phyloP scores from a whole-genome alignment of 2,329 filamentous ascomycete genomes.

The Neurospora sp. region DNA sequence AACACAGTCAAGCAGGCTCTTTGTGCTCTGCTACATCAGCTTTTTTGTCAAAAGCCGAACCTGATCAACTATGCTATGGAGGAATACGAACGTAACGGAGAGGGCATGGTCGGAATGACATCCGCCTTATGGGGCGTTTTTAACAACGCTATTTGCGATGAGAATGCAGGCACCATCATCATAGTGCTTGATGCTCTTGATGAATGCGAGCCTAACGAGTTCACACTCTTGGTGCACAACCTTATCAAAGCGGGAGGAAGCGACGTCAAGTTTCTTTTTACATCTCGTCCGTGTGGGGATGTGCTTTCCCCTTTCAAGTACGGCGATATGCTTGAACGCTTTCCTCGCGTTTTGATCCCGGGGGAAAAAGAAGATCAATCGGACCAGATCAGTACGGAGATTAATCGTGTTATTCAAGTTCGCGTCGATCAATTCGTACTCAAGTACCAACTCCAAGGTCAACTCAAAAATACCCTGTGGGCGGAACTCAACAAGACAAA shows the following conservation, averaged over 20 bases:
- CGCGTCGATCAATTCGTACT: constrained; percentile 16
- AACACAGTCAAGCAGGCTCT: constrained; percentile 25
- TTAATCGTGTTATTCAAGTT: constrained; percentile 25
- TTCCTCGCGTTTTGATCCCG: constrained; percentile 24
- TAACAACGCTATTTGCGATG: no score
- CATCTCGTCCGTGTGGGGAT: constrained; percentile 11
- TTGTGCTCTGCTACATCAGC: constrained; percentile 31
- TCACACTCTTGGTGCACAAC: background rate
- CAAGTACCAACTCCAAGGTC: constrained; percentile 8
- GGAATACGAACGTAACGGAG: constrained; percentile 18
- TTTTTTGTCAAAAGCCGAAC: constrained; percentile 23
- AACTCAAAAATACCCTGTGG: constrained; percentile 8
- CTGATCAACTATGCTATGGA: constrained; percentile 25
- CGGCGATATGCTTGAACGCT: constrained; percentile 7
- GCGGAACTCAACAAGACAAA: background rate
- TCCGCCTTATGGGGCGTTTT: constrained; percentile 21
- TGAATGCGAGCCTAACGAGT: constrained; percentile 16
- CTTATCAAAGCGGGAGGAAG: constrained; percentile 13
- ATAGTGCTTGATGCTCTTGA: constrained; percentile 32
- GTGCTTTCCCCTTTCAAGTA: background rate
- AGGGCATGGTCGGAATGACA: constrained; percentile 14
- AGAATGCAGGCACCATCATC: constrained; percentile 14
- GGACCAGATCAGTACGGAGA: constrained; percentile 25
- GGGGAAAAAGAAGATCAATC: constrained; percentile 25
- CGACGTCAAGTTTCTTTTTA: constrained; percentile 15